Evolutionary conservation across 108 stramenopile genomes (phyloP).

Genomic region (Fistulifera pelliculosa): DNA sequence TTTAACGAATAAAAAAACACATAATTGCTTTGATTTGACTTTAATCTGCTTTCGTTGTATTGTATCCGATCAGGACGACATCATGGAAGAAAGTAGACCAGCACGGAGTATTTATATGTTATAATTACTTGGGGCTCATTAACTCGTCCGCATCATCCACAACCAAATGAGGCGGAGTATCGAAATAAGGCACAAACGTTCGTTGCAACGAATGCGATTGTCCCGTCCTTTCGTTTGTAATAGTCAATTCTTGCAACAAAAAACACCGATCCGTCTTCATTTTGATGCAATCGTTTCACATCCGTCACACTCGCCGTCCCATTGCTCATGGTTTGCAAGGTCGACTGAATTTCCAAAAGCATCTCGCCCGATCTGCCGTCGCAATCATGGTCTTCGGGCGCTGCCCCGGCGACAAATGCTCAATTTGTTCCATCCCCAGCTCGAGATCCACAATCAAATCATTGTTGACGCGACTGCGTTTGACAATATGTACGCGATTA

Average conservation of each 20-base stretch:
- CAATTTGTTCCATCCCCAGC: constrained; percentile 42
- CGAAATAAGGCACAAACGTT: constrained; percentile 59
- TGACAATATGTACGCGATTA: constrained; percentile 48
- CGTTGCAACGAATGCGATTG: constrained; percentile 48
- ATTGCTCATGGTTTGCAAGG: constrained; percentile 66
- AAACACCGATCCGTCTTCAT: constrained; percentile 15
- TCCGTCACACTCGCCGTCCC: constrained; percentile 69
- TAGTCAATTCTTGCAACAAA: constrained; percentile 59
- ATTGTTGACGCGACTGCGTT: constrained; percentile 67
- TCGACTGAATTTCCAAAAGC: constrained; percentile 44
- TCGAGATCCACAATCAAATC: constrained; percentile 59
- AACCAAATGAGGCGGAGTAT: constrained; percentile 12
- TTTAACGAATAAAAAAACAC: no score
- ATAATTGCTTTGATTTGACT: no score
- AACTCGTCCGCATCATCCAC: no score
- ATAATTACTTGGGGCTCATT: no score
- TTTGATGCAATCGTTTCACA: constrained; percentile 48
- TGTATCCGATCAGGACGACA: no score
- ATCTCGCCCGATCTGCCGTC: constrained; percentile 40
- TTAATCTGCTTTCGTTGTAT: no score
- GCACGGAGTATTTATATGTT: no score
- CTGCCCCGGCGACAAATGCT: constrained; percentile 42
- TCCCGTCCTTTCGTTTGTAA: constrained; percentile 57
- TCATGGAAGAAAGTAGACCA: no score
- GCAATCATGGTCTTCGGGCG: constrained; percentile 64